phyloP scores from a whole-genome alignment of 768 basidiomycete genomes.

The Termitomyces titanicus region DNA sequence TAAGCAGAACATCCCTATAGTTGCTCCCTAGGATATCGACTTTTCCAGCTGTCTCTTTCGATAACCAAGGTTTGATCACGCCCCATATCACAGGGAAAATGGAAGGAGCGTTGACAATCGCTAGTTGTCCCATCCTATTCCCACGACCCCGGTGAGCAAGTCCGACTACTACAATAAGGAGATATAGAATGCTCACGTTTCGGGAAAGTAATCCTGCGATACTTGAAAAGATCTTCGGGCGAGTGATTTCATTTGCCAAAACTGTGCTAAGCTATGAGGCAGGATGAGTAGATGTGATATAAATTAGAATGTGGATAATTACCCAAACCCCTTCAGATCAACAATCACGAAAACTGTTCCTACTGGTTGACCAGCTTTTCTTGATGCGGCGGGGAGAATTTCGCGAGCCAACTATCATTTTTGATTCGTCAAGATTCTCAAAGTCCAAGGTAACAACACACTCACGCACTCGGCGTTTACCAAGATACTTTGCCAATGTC shows the following conservation, averaged over 20 bases:
- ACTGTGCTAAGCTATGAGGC: conserved; percentile 52
- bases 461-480: conserved; percentile 59
- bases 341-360: conserved; percentile 59
- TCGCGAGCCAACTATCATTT: conserved; percentile 50
- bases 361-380: conserved; percentile 48
- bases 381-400: conserved; percentile 60
- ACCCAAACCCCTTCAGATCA: conserved; percentile 72
- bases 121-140: conserved; percentile 66
- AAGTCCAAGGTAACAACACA: background rate
- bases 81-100: conserved; percentile 74
- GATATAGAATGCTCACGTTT: conserved; percentile 48
- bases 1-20: conserved; percentile 53
- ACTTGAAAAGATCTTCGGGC: conserved; percentile 62
- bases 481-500: conserved; percentile 59
- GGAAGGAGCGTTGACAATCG: conserved; percentile 68
- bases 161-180: background rate
- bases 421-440: background rate
- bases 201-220: conserved; percentile 77
- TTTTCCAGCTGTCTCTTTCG: conserved; percentile 69
- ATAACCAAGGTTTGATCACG: conserved; percentile 66
- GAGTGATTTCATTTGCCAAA: conserved; percentile 75
- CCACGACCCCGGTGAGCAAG: background rate
- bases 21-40: conserved; percentile 62
- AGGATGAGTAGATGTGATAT: background rate
- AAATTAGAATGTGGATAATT: conserved; percentile 14